Evolutionary conservation across 495 filamentous ascomycete genomes (phyloP).

Genomic region (Parachaetomium inaequale): DNA sequence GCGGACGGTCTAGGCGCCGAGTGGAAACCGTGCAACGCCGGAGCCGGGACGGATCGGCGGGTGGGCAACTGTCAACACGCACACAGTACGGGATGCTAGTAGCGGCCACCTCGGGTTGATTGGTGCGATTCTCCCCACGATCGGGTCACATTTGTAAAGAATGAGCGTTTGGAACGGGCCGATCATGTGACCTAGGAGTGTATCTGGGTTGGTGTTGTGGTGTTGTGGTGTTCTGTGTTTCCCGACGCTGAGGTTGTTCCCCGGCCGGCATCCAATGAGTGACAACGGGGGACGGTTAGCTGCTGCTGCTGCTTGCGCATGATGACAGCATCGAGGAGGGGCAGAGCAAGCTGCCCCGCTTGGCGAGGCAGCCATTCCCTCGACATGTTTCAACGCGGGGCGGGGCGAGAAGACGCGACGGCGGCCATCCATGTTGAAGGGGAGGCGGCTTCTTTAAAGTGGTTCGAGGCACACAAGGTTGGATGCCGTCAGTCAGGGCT

Average conservation of each 20-base stretch:
- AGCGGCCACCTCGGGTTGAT: background rate
- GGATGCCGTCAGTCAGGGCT: background rate
- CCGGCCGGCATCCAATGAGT: constrained; percentile 2
- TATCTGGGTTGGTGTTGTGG: background rate
- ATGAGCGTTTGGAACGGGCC: background rate
- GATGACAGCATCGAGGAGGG: constrained; percentile 22
- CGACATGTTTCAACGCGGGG: background rate
- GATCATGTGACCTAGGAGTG: constrained; percentile 3
- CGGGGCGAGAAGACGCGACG: background rate
- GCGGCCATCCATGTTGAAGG: background rate
- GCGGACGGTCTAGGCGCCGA: background rate
- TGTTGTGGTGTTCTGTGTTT: background rate
- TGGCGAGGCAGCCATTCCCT: constrained; percentile 2
- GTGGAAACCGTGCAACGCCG: background rate
- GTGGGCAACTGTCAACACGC: background rate
- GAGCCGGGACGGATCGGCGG: background rate
- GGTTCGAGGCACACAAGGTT: background rate
- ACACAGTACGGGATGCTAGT: background rate
- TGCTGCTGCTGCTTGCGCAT: constrained; percentile 12
- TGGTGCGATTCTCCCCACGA: background rate
- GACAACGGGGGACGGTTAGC: background rate
- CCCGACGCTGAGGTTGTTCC: background rate
- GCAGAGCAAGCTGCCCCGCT: constrained; percentile 14
- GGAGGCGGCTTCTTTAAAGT: background rate
- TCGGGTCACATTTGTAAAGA: background rate